These are phyloP conservation scores for Globisporangium radiosum DNA, from an alignment of 352 stramenopile species.

Conservation along the genomic window DNA sequence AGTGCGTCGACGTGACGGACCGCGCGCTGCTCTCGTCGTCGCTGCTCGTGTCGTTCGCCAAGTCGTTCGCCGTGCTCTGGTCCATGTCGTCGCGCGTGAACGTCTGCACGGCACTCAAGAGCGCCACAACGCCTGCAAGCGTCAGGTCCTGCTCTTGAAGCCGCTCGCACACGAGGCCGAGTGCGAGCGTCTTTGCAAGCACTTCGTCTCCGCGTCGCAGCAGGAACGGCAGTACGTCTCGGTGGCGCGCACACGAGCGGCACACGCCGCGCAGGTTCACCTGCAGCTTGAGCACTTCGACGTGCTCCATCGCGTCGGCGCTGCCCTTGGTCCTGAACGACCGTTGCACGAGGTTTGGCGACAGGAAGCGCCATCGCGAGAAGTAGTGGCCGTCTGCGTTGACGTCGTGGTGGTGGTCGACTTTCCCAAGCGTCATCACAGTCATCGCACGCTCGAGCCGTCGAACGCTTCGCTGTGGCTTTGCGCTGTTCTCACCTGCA, in stretches of 20 bases:
- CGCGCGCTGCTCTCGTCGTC: constrained; percentile 20
- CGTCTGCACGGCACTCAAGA: constrained; percentile 45
- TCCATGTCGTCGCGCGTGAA: constrained; percentile 25
- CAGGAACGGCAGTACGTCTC: constrained; percentile 64
- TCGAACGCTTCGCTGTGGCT: background rate
- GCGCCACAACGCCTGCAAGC: constrained; percentile 21
- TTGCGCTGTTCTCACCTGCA: constrained; percentile 4
- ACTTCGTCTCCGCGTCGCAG: constrained; percentile 42
- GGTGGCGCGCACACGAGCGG: constrained; percentile 49
- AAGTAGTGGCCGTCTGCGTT: constrained; percentile 21
- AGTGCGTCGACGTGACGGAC: constrained; percentile 3
- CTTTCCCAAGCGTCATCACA: constrained; percentile 21
- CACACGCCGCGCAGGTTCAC: constrained; percentile 56
- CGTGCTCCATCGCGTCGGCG: constrained; percentile 17
- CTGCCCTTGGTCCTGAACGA: constrained; percentile 21
- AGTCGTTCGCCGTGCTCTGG: constrained; percentile 25
- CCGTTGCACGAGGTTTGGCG: constrained; percentile 53
- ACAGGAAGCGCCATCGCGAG: constrained; percentile 58
- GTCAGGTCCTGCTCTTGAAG: constrained; percentile 45
- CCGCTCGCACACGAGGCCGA: constrained; percentile 43
- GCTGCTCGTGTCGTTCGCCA: constrained; percentile 29
- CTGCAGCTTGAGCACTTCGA: constrained; percentile 62
- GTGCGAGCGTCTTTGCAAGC: constrained; percentile 38
- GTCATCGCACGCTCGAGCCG: constrained; percentile 27
- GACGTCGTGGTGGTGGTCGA: constrained; percentile 28